These are phyloP conservation scores for Teunomyces cretensis DNA, from an alignment of 805 yeast species.

Conservation along the genomic window DNA sequence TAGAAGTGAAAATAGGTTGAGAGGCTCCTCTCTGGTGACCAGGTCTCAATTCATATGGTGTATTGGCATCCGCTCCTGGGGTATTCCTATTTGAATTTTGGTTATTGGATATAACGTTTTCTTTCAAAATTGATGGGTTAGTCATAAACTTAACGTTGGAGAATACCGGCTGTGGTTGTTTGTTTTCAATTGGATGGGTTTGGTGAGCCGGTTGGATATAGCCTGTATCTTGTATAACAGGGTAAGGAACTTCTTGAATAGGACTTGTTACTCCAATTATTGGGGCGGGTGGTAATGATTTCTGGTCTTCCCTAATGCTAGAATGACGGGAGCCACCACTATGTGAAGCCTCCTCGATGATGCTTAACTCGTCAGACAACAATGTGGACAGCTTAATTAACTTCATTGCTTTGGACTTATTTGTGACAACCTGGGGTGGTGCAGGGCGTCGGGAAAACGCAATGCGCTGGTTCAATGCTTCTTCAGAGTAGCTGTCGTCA, in stretches of 20 bases:
- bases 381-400: slow-evolving; percentile 16
- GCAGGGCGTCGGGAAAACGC: slow-evolving; percentile 12
- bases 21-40: neutral
- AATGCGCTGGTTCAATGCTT: slow-evolving; percentile 5
- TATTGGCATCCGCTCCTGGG: neutral
- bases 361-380: slow-evolving; percentile 38
- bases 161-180: neutral
- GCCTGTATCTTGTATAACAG: neutral
- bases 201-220: neutral
- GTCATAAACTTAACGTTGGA: slow-evolving; percentile 5
- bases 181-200: neutral
- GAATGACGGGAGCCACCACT: slow-evolving; percentile 28
- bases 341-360: slow-evolving; percentile 40
- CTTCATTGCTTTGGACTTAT: slow-evolving; percentile 27
- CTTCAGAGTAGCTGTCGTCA: slow-evolving; percentile 10
- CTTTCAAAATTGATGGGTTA: neutral
- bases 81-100: neutral
- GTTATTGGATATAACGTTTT: neutral
- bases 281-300: slow-evolving; percentile 12
- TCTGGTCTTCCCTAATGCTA: slow-evolving; percentile 21
- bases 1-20: neutral
- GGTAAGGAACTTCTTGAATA: neutral
- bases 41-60: neutral
- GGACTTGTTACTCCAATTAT: neutral
- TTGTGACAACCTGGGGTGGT: slow-evolving; percentile 28